A percentile compares a stretch with the other conserved stretches of the same genome.
These are phyloP conservation scores for Pythium utonaiense DNA, from an alignment of 352 stramenopile genomes.

Conservation along the genomic window DNA sequence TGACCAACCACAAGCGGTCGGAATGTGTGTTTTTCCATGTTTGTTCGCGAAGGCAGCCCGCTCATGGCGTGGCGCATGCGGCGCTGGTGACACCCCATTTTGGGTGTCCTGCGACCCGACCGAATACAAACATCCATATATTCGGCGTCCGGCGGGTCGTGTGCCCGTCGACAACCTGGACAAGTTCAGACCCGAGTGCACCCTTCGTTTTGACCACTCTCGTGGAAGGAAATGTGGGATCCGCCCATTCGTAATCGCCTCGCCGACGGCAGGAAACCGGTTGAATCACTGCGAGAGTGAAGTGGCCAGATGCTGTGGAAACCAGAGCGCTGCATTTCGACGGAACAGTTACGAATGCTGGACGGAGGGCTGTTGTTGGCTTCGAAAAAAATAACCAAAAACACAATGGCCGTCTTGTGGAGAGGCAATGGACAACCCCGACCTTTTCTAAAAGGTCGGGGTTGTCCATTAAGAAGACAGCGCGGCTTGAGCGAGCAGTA, in stretches of 20 bases:
- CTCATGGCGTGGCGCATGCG: conserved; percentile 9
- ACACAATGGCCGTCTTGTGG: background rate
- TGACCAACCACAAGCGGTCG: background rate
- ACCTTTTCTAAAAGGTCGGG: too few species aligned
- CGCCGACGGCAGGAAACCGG: background rate
- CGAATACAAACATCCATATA: conserved; percentile 18
- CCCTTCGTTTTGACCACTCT: conserved; percentile 11
- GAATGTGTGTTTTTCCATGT: conserved; percentile 28
- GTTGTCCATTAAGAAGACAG: too few species aligned
- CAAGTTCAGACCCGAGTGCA: conserved; percentile 3
- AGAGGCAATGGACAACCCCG: too few species aligned
- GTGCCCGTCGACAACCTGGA: conserved; percentile 7
- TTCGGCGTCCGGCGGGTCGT: background rate
- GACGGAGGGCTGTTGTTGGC: background rate
- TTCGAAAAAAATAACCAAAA: conserved; percentile 16
- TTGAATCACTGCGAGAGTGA: background rate
- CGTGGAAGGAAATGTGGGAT: conserved; percentile 17
- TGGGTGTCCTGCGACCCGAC: conserved; percentile 2
- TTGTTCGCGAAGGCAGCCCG: conserved; percentile 16
- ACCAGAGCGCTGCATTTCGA: conserved; percentile 18
- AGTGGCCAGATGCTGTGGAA: conserved; percentile 18
- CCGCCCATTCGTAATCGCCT: background rate
- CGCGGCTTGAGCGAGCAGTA: too few species aligned
- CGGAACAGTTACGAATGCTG: conserved; percentile 11
- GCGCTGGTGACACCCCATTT: conserved; percentile 14